Percentiles rank a stretch among this genome's conserved stretches.
These are phyloP conservation scores for Smallanthus sonchifolius DNA, from an alignment of 129 eudicot species.

Conservation along the genomic window DNA sequence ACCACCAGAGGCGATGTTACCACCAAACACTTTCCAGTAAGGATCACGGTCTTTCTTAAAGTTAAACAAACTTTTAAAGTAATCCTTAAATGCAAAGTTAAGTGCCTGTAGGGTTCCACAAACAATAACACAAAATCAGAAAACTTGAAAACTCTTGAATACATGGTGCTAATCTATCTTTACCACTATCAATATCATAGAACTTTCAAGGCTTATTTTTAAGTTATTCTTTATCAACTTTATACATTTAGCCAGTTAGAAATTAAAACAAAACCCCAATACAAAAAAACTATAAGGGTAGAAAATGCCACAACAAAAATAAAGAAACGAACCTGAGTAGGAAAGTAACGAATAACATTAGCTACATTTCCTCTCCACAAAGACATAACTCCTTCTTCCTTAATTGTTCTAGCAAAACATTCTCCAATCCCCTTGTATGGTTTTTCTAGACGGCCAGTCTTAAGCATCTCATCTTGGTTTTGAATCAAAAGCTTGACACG, in stretches of 20 bases:
- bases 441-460: slow-evolving; percentile 21
- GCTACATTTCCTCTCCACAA: slow-evolving; percentile 57
- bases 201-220: not conserved
- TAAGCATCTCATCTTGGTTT: slow-evolving; percentile 55
- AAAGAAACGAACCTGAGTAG: slow-evolving; percentile 34
- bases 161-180: not conserved
- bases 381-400: slow-evolving; percentile 38
- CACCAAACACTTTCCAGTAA: slow-evolving; percentile 33
- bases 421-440: slow-evolving; percentile 54
- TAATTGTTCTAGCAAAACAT: slow-evolving; percentile 40
- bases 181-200: not conserved
- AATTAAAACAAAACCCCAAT: not conserved
- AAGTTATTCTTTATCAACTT: not conserved
- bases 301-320: not conserved
- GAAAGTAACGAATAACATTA: slow-evolving; percentile 58
- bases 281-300: too few species aligned
- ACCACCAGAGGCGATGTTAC: slow-evolving; percentile 44
- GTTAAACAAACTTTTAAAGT: slow-evolving; percentile 47
- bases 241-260: not conserved
- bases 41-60: slow-evolving; percentile 28
- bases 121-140: not conserved
- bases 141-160: not conserved
- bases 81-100: slow-evolving; percentile 53
- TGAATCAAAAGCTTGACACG: slow-evolving; percentile 43
- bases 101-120: slow-evolving; percentile 30